A percentile compares a stretch with the other conserved stretches of the same genome.
Evolutionary conservation across 164 flowering plant species (phyloP).

Genomic region (Berberis vulgaris): DNA sequence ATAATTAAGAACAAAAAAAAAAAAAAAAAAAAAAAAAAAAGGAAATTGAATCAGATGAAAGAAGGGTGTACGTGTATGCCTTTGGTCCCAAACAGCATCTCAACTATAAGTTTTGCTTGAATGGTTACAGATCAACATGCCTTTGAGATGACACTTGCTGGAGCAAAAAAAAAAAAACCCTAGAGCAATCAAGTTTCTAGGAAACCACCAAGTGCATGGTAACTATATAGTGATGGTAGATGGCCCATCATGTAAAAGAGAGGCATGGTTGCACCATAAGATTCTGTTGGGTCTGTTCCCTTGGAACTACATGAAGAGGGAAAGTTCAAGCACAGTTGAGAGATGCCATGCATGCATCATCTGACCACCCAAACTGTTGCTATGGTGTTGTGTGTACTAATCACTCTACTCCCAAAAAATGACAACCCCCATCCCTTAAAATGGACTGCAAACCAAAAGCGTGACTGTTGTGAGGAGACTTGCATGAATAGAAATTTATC

Average conservation of each 20-base stretch:
- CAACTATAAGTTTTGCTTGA: too few relatives aligned
- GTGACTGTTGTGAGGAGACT: neutral
- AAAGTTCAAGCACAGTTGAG: neutral
- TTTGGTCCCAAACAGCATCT: too few relatives aligned
- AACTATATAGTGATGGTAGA: neutral
- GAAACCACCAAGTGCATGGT: neutral
- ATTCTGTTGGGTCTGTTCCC: constrained; percentile 51
- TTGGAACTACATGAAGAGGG: constrained; percentile 27
- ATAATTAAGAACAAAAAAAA: too few relatives aligned
- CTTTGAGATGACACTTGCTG: too few relatives aligned
- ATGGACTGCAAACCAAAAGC: constrained; percentile 11
- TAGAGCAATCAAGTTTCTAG: neutral
- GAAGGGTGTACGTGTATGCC: too few relatives aligned
- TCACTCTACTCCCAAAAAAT: constrained; percentile 14
- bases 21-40: too few relatives aligned
- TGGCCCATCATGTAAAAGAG: constrained; percentile 26
- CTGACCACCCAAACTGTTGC: constrained; percentile 10
- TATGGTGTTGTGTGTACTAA: neutral
- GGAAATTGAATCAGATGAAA: too few relatives aligned
- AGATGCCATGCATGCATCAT: constrained; percentile 9
- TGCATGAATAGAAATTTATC: constrained; percentile 10
- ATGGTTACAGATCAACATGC: too few relatives aligned
- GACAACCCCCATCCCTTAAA: constrained; percentile 22
- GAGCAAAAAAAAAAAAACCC: too few relatives aligned
- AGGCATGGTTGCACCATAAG: constrained; percentile 26